Percentiles rank a stretch among this genome's conserved stretches.
phyloP scores from a whole-genome alignment of 192 early-diverging fungal species.

The Linderina pennispora region DNA sequence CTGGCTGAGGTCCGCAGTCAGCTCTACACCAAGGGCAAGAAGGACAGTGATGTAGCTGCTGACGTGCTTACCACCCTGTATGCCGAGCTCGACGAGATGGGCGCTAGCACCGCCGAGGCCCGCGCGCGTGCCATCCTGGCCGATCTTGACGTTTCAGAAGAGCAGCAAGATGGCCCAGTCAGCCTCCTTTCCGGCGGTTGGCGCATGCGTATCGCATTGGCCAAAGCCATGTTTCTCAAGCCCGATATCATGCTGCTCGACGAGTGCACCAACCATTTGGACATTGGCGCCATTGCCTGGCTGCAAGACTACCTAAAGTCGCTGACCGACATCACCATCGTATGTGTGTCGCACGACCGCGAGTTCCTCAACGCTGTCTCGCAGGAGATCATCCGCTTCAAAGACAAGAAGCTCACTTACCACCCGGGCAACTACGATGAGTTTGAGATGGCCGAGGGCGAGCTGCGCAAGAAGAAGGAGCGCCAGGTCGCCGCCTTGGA shows the following conservation, averaged over 20 bases:
- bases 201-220: constrained; percentile 83
- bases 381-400: constrained; percentile 69
- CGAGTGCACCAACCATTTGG: constrained; percentile 90
- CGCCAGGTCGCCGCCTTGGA: constrained; percentile 55
- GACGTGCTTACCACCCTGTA: constrained; percentile 55
- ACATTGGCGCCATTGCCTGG: constrained; percentile 90
- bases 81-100: constrained; percentile 54
- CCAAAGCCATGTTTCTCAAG: constrained; percentile 74
- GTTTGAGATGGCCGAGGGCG: constrained; percentile 67
- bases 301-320: constrained; percentile 65
- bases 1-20: constrained; percentile 7
- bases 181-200: constrained; percentile 71
- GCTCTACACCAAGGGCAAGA: constrained; percentile 25
- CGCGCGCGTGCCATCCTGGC: constrained; percentile 64
- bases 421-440: constrained; percentile 84
- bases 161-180: constrained; percentile 59
- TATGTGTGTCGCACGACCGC: constrained; percentile 88
- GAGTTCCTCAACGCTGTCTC: constrained; percentile 76
- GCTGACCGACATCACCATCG: constrained; percentile 62
- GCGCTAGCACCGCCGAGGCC: constrained; percentile 57
- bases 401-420: constrained; percentile 66
- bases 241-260: constrained; percentile 79
- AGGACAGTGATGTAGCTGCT: constrained; percentile 44
- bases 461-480: constrained; percentile 64
- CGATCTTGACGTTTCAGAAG: constrained; percentile 67